Evolutionary conservation across 2,329 filamentous ascomycete species (phyloP).

Genomic region (Aspergillus luchuensis): DNA sequence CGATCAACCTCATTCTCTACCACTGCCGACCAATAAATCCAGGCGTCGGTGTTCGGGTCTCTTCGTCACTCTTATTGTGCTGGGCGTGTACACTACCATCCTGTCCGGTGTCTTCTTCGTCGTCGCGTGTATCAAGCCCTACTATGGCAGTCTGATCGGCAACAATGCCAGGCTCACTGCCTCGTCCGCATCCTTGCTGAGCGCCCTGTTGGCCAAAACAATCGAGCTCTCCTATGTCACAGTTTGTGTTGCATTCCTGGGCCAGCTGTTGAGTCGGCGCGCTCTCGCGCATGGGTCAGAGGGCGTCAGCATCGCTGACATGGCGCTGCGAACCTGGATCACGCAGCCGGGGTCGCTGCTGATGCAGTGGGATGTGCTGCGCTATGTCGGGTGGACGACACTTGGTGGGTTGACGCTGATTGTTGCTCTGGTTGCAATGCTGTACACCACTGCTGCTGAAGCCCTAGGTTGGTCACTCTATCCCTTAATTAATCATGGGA

Average conservation of each 20-base stretch:
- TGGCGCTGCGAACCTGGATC: constrained; percentile 76
- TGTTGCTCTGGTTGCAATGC: constrained; percentile 65
- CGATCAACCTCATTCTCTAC: neutral
- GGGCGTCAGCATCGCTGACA: constrained; percentile 73
- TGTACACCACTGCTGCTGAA: constrained; percentile 77
- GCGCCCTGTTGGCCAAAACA: constrained; percentile 71
- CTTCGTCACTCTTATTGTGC: constrained; percentile 37
- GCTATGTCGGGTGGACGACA: constrained; percentile 64
- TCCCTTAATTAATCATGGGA: neutral
- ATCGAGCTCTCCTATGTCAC: constrained; percentile 79
- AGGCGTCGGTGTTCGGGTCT: constrained; percentile 37
- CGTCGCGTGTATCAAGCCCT: constrained; percentile 61
- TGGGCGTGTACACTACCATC: constrained; percentile 42
- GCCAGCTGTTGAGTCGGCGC: constrained; percentile 71
- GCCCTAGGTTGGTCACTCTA: constrained; percentile 54
- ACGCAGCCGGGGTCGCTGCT: constrained; percentile 72
- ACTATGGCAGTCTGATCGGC: constrained; percentile 62
- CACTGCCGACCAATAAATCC: neutral
- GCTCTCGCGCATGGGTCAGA: constrained; percentile 62
- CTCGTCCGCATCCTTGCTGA: constrained; percentile 66
- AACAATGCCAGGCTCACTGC: constrained; percentile 53
- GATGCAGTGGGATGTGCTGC: constrained; percentile 66
- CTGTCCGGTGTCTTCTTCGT: constrained; percentile 59
- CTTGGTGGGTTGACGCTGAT: constrained; percentile 66
- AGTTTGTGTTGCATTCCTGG: constrained; percentile 72